Evolutionary conservation across 2,329 filamentous ascomycete species (phyloP), one percentile per base, ranked within the genome.

Genomic region (Gremmenia infestans): DNA sequence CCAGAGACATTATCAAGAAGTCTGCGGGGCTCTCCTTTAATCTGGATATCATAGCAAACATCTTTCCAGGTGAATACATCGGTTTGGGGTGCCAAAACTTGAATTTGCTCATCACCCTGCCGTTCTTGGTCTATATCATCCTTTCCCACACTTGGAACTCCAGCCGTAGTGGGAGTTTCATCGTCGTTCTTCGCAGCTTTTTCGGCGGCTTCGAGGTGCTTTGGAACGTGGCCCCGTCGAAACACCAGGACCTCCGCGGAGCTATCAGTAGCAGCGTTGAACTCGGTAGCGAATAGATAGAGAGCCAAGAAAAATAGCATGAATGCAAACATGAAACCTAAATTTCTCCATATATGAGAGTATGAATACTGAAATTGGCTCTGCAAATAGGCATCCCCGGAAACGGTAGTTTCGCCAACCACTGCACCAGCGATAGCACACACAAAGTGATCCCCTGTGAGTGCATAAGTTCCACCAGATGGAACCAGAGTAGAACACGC

Each of bases 201-300:
- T 42, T 66, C 62, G 3, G 65, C 72, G 32, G 72, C 72, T 48
- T 75, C 73, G n/a, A 76, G 72, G 7, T 78, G 52, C 22, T 60
- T 59, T 60, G 66, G 65, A 6, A 66, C 63, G 48, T 68, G 65
- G 1, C 87, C 86, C 48, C 85, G 82, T 55, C 85, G 86, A 75
- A 91, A 91, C 37, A 91, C 81, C 2, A 91, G 75, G 11, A 91
- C 85, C 65, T 91, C 88, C 51, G 87, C 88, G 76, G 88, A 89
- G 43, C 85, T 89, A 70, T 85, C 86, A 68, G 83, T 82, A n/a
- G 87, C 81, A 2, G 76, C 72, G 53, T 78, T 77, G 39, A 83
- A 78, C 69, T 91, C 87, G 6, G 84, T 85, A 1, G 81, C 76
- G 17, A 81, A 56, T 61, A 91, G 79, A 72, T 91, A 89, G 6